Evolutionary conservation across 2,329 filamentous ascomycete species (phyloP).

Genomic region (Claviceps monticola): DNA sequence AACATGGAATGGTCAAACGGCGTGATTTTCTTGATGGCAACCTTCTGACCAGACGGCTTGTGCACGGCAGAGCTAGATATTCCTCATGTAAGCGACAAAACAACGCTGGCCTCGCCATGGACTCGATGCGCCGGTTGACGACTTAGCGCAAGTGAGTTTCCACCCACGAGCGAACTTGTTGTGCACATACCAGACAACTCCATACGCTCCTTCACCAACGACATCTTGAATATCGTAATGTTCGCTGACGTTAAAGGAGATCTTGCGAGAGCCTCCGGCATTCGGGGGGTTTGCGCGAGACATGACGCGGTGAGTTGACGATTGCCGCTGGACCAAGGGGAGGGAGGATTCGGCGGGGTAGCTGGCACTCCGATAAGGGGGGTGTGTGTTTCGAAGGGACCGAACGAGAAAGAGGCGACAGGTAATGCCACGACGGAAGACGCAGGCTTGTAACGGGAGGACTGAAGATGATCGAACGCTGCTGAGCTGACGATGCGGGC

Average conservation of each 20-base stretch:
- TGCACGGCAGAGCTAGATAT: slow-evolving; percentile 73
- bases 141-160: neutral
- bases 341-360: slow-evolving; percentile 2
- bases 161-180: neutral
- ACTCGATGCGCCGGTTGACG: neutral
- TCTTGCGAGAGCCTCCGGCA: slow-evolving; percentile 66
- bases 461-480: neutral
- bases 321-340: neutral
- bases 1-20: slow-evolving; percentile 99
- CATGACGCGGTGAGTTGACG: slow-evolving; percentile 26
- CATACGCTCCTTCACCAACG: slow-evolving; percentile 94
- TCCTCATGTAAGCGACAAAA: neutral
- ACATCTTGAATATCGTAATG: slow-evolving; percentile 99
- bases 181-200: slow-evolving; percentile 72
- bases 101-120: neutral
- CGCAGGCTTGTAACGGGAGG: neutral
- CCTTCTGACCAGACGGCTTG: slow-evolving; percentile 95
- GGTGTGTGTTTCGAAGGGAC: neutral
- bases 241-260: slow-evolving; percentile 98
- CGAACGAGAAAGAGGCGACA: neutral
- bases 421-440: neutral
- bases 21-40: slow-evolving; percentile 99
- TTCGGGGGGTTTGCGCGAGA: slow-evolving; percentile 43
- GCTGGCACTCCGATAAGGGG: neutral
- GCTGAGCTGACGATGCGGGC: neutral